phyloP scores from a whole-genome alignment of 2,329 filamentous ascomycete species.

The Huntiella decipiens region DNA sequence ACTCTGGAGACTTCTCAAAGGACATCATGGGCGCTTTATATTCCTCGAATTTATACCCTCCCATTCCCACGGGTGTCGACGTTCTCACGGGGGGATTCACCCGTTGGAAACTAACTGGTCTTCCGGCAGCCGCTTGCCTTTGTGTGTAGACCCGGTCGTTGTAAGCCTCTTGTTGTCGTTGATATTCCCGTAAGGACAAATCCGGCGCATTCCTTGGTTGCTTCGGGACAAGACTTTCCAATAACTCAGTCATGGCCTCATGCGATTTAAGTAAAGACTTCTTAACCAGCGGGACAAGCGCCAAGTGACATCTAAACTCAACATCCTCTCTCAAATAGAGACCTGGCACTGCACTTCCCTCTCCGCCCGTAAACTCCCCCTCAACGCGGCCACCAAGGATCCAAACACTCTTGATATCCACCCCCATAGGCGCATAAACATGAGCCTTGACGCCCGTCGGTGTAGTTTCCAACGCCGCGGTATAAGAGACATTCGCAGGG shows the following conservation, averaged over 20 bases:
- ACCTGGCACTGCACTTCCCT: constrained; percentile 32
- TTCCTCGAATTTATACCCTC: constrained; percentile 4
- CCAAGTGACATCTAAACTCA: constrained; percentile 57
- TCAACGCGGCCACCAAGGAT: constrained; percentile 51
- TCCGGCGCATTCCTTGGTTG: not conserved
- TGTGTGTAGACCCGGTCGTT: not conserved
- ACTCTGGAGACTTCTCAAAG: not conserved
- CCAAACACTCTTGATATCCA: constrained; percentile 67
- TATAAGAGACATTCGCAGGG: constrained; percentile 51
- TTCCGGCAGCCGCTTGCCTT: not conserved
- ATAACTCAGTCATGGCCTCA: constrained; percentile 35
- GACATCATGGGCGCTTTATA: constrained; percentile 2
- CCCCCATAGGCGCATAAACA: constrained; percentile 61
- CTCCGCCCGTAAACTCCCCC: constrained; percentile 37
- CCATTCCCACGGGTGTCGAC: not conserved
- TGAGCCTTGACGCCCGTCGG: constrained; percentile 61
- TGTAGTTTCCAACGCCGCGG: constrained; percentile 61
- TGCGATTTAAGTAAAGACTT: constrained; percentile 66
- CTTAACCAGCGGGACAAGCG: constrained; percentile 62
- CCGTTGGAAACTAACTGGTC: not conserved
- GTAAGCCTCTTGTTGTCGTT: not conserved
- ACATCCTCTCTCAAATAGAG: constrained; percentile 75
- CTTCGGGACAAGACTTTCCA: not conserved
- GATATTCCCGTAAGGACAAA: not conserved
- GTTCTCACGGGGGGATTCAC: not conserved